These are phyloP conservation scores for Microbotryum silenes-acaulis DNA, from an alignment of 1,284 basidiomycete species.

Conservation along the genomic window DNA sequence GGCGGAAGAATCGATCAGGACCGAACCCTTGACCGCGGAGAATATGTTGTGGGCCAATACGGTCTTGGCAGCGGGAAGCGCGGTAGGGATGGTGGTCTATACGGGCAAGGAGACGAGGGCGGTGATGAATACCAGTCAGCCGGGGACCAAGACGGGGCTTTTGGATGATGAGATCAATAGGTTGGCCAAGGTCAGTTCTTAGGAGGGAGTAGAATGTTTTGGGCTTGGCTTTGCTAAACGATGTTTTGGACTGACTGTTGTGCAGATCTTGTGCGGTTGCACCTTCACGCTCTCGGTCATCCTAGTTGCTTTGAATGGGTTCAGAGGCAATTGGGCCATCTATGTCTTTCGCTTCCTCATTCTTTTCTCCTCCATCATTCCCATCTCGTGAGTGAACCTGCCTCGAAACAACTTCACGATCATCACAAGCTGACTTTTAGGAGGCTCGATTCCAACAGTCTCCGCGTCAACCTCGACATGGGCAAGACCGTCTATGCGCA, in stretches of 20 bases:
- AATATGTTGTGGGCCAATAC: slow-evolving; percentile 98
- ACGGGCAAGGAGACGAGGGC: slow-evolving; percentile 92
- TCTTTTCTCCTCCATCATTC: slow-evolving; percentile 96
- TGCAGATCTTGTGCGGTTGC: slow-evolving; percentile 82
- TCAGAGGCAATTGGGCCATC: slow-evolving; percentile 90
- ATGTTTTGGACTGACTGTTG: not conserved
- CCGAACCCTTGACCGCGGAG: slow-evolving; percentile 79
- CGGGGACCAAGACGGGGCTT: slow-evolving; percentile 87
- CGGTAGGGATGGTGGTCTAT: slow-evolving; percentile 86
- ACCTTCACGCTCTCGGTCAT: slow-evolving; percentile 86
- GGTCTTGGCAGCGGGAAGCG: slow-evolving; percentile 88
- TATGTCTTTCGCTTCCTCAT: slow-evolving; percentile 96
- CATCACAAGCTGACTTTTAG: not conserved
- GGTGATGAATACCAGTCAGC: slow-evolving; percentile 98
- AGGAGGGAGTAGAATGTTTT: no score
- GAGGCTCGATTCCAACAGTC: slow-evolving; percentile 46
- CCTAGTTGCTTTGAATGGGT: slow-evolving; percentile 92
- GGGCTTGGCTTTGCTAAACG: no score
- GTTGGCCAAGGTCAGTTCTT: slow-evolving; percentile 69
- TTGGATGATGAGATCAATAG: slow-evolving; percentile 92
- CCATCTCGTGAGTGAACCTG: slow-evolving; percentile 67
- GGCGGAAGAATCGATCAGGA: slow-evolving; percentile 31
- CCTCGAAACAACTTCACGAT: not conserved
- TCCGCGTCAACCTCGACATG: slow-evolving; percentile 98
- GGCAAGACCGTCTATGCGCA: slow-evolving; percentile 96